phyloP scores from a whole-genome alignment of 2,329 filamentous ascomycete genomes.

The Trichophyton verrucosum region DNA sequence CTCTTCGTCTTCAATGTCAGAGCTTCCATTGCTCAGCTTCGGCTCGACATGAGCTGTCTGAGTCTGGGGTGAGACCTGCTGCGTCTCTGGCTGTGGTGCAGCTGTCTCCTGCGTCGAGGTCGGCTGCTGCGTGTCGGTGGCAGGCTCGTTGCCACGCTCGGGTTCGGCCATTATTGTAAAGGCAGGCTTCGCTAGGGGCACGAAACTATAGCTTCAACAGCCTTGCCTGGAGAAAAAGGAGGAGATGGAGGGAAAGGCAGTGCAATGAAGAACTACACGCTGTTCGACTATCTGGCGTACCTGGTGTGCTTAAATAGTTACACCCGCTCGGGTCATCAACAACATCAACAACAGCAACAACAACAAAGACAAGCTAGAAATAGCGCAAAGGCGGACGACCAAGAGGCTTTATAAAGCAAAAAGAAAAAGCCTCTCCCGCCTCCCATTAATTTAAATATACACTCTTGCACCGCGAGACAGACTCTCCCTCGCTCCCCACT shows the following conservation, averaged over 20 bases:
- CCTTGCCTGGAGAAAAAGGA: not conserved
- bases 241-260: not conserved
- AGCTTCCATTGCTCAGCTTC: not conserved
- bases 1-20: constrained; percentile 12
- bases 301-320: not conserved
- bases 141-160: not conserved
- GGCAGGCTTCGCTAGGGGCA: not conserved
- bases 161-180: not conserved
- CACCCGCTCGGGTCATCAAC: not conserved
- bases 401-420: too few relatives aligned
- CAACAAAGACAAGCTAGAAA: too few relatives aligned
- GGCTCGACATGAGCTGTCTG: not conserved
- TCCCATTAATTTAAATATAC: not conserved
- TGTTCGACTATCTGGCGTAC: not conserved
- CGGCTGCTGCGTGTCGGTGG: not conserved
- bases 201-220: not conserved
- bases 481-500: not conserved
- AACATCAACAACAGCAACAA: not conserved
- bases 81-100: not conserved
- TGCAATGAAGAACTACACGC: not conserved
- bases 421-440: too few relatives aligned
- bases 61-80: not conserved
- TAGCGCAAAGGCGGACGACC: too few relatives aligned
- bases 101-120: too few relatives aligned
- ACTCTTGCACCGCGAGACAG: not conserved